Evolutionary conservation across 257 asterid species (phyloP).

Genomic region (Solanum piurae): DNA sequence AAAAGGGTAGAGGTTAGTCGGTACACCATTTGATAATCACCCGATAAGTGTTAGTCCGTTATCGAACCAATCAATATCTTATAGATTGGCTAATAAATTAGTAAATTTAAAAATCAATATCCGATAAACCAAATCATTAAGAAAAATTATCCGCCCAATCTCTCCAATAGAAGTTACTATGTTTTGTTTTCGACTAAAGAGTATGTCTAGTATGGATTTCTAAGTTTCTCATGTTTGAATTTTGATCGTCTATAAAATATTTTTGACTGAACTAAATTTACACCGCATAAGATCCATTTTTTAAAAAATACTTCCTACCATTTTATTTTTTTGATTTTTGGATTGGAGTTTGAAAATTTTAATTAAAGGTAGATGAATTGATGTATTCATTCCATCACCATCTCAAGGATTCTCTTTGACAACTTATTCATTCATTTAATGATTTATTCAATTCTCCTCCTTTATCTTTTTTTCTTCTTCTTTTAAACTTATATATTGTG

Average conservation of each 20-base stretch:
- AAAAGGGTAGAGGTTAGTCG: neutral
- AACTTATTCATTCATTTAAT: neutral
- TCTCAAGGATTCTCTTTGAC: neutral
- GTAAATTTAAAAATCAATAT: too few species aligned
- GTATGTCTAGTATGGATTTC: neutral
- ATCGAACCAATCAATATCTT: neutral
- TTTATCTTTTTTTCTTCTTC: neutral
- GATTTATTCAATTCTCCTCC: neutral
- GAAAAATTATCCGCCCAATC: neutral
- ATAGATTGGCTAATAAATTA: neutral
- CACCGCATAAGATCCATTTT: neutral
- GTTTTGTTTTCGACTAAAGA: neutral
- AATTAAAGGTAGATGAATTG: neutral
- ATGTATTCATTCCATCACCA: neutral
- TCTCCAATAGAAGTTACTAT: neutral
- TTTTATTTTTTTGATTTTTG: neutral
- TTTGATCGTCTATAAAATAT: neutral
- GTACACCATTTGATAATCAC: neutral
- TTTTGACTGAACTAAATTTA: neutral
- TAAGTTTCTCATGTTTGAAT: neutral
- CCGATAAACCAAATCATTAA: neutral
- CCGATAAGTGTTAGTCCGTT: too few species aligned
- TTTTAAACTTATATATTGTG: neutral
- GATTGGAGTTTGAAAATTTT: neutral
- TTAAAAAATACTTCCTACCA: neutral